Base-by-base conservation (phyloP, 2,329 filamentous ascomycete genomes). In the Setomelanomma holmii region DNA sequence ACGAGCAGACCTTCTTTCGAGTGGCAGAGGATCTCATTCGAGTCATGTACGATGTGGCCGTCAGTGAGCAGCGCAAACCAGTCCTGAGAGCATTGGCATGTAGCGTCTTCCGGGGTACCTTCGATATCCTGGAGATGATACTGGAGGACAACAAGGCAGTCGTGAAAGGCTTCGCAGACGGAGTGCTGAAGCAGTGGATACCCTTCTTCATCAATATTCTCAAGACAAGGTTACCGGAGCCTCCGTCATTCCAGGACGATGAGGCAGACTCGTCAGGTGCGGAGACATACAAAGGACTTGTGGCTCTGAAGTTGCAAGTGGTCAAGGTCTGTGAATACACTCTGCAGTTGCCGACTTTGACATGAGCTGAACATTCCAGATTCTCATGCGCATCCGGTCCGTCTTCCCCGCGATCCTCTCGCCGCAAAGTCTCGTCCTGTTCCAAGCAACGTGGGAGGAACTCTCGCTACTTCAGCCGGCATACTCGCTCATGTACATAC, bases 111-210 rank as follows among this genome's bases (percentile, higher is more conserved):
- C 86, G 91, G 51, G 87, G 87, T 42, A 96, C 91, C 76, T 96
- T 99, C 73, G 92, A 98, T 72, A 90, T 95, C 50, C 85, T 99
- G 78, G 92, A 98, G 76, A 96, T 97, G 85, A 90, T 98, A 61
- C 89, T 96, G 81, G 93, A 96, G 62, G 91, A 96, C 63, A 90
- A 98, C 76, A 90, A 90, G 67, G 83, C 84, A 51, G 90, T 90
- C 49, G 91, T 98, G 55, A 95, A 91, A 75, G 83, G 82, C 1
- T 99, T 99, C 73, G 92, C 93, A 46, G 91, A 96, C 55, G 89
- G 96, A 68, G 86, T 91, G 0, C 82, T 98, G 42, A 83, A 82
- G 63, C 84, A 85, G 44, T 99, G 95, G 95, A 88, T 90, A 56
- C 91, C 93, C 4, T 96, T 96, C 79, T 95, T 98, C 79, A 82